These are phyloP conservation scores for Lasiodiplodia sp. DNA, from an alignment of 2,329 filamentous ascomycete genomes.

Conservation along the genomic window DNA sequence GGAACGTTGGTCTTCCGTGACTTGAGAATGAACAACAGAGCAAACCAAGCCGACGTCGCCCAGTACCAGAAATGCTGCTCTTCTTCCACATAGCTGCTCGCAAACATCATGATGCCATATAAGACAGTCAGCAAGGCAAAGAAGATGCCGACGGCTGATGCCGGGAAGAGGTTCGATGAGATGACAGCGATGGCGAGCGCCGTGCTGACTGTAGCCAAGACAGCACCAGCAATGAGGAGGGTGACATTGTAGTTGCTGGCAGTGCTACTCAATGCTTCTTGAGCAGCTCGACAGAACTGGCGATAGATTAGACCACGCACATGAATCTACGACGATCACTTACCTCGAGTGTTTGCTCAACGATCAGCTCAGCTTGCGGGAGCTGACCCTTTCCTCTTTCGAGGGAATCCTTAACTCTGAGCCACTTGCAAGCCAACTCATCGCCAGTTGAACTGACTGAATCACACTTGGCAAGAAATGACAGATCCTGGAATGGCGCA, in stretches of 20 bases:
- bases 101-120: constrained; percentile 94
- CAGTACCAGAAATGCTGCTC: constrained; percentile 99
- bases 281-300: constrained; percentile 57
- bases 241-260: constrained; percentile 89
- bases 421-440: constrained; percentile 74
- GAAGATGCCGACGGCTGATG: constrained; percentile 50
- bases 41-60: constrained; percentile 74
- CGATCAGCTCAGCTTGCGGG: constrained; percentile 10
- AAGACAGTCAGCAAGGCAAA: constrained; percentile 47
- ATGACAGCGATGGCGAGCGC: constrained; percentile 45
- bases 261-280: constrained; percentile 83
- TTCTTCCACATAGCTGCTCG: constrained; percentile 96
- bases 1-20: constrained; percentile 21
- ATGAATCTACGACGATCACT: constrained; percentile 22
- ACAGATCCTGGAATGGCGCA: constrained; percentile 54
- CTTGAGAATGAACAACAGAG: constrained; percentile 55
- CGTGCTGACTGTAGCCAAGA: constrained; percentile 53
- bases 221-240: constrained; percentile 61
- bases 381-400: background rate
- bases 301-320: background rate
- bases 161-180: constrained; percentile 54
- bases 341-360: constrained; percentile 41
- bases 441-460: constrained; percentile 38
- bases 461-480: constrained; percentile 32
- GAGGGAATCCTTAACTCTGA: constrained; percentile 37